Conservation (phyloP, 305 asterid species). For the Nicotiana rustica region DNA sequence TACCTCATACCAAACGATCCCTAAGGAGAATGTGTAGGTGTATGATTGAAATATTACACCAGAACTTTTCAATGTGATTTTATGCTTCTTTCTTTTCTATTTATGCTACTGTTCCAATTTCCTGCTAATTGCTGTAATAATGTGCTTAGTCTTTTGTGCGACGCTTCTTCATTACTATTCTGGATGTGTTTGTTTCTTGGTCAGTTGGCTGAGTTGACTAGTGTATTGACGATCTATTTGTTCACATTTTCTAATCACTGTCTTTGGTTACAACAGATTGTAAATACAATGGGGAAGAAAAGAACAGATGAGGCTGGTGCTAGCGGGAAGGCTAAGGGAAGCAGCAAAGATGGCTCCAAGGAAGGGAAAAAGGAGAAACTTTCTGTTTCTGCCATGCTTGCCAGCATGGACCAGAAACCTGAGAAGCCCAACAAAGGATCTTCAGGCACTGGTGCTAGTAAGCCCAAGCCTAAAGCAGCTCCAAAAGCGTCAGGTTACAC, state of each 20-base stretch:
- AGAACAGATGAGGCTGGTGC: conserved; percentile 61
- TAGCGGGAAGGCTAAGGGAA: conserved; percentile 61
- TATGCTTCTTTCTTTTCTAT: neutral
- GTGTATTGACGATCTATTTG: neutral
- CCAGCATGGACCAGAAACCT: conserved; percentile 75
- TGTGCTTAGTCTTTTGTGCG: neutral
- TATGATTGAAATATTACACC: neutral
- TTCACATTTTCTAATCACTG: conserved; percentile 2
- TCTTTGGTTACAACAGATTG: conserved; percentile 35
- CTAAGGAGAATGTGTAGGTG: neutral
- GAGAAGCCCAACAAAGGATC: conserved; percentile 73
- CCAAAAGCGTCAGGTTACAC: conserved; percentile 58
- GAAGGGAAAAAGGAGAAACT: conserved; percentile 61
- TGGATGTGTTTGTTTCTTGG: neutral
- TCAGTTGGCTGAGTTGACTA: conserved; percentile 17
- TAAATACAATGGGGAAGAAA: conserved; percentile 71
- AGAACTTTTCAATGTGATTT: conserved; percentile 5
- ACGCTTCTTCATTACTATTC: neutral
- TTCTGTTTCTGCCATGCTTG: conserved; percentile 80
- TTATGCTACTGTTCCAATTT: conserved; percentile 5
- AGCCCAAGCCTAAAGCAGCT: conserved; percentile 66
- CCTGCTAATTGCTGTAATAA: neutral
- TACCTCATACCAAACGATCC: too few relatives aligned
- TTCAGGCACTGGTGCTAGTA: conserved; percentile 48
- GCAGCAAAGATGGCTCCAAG: conserved; percentile 51